Base-by-base conservation (phyloP, 2,329 filamentous ascomycete species). In the Daldinia eschscholtzii region DNA sequence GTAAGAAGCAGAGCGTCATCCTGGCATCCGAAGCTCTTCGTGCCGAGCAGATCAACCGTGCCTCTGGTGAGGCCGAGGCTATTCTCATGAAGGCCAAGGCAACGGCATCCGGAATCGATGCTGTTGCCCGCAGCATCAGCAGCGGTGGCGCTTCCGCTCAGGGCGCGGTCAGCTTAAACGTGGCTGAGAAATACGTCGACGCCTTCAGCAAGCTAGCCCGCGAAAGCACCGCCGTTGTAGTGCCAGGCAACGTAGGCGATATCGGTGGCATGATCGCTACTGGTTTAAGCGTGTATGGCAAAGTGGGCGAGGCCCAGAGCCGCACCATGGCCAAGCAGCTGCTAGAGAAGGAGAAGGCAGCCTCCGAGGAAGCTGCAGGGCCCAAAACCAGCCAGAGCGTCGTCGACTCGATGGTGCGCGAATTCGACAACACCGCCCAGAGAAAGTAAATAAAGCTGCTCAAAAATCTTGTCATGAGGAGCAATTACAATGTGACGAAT, bases 181-280 rank as follows among this genome's bases (percentile, higher is more conserved):
- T 99, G 7, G 96, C 96, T 0, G 96, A 99, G 87, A 97, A 98
- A 82, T 99, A 99, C 76, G 96, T 99, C 59, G 95, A 97, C 52
- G 96, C 96, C 3, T 99, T 98, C 77, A 91, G 88, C 73, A 93
- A 94, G 78, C 85, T 99, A 74, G 96, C 96, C 57, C 96, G 95
- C 83, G 94, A 99, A 84, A 93, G 96, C 75, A 99, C 96, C 3
- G 93, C 94, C 4, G 92, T 99, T 30, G 93, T 99, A 20, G 94
- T 99, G 13, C 96, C 96, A 0, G 96, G 96, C 10, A 98, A 99
- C 77, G 93, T 99, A 41, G 96, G 96, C 68, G 96, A 99, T 79
- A 94, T 99, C 74, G 92, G 93, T 61, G 90, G 93, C 74, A 97
- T 99, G 94, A 98, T 99, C 80, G 94, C 96, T 42, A 97, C 93